Evolutionary conservation across 805 yeast species (phyloP), one percentile per base, ranked within the genome.

Genomic region (Lipomyces anomalus): DNA sequence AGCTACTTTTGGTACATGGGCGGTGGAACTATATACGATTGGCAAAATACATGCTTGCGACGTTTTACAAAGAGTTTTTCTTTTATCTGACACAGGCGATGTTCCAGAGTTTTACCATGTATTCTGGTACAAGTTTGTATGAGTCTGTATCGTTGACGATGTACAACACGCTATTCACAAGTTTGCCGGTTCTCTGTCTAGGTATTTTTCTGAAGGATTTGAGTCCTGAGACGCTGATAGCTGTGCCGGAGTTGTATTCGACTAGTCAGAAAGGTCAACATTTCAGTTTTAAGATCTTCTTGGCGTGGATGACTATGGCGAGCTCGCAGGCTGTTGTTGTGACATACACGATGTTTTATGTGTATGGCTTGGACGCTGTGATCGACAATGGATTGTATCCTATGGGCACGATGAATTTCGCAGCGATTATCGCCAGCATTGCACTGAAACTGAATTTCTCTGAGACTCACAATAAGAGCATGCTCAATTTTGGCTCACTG

Each of bases 161-260:
- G 97, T 92, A 84, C 70, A 94, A 92, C 63, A 94, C 98, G 0
- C 72, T 92, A 50, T 94, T 92, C 68, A 90, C 98, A 0, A 86
- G 96, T 0, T 69, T 92, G 41, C 89, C 96, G 0, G 97, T 92
- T 2, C 65, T 92, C 32, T 84, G 94, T 59, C 71, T 92, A 43
- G 99, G 99, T n/a, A 85, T 89, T 79, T 83, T 92, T 65, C 95
- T 90, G 58, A 84, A 83, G 60, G 99, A 92, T 59, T 71, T 92
- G 61, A 73, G 79, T 40, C 95, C 97, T 1, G 78, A 92, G 1
- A 90, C 97, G 0, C 70, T 92, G 43, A 63, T 90, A 42, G 92
- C 97, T 0, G 84, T 88, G 4, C 99, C 99, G 0, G 96, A 89
- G 63, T 69, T 92, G 22, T 92, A 92, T 61, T 28, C 53, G 17